Conservation (phyloP, 345 rosid genomes). For the Salix caprea region DNA sequence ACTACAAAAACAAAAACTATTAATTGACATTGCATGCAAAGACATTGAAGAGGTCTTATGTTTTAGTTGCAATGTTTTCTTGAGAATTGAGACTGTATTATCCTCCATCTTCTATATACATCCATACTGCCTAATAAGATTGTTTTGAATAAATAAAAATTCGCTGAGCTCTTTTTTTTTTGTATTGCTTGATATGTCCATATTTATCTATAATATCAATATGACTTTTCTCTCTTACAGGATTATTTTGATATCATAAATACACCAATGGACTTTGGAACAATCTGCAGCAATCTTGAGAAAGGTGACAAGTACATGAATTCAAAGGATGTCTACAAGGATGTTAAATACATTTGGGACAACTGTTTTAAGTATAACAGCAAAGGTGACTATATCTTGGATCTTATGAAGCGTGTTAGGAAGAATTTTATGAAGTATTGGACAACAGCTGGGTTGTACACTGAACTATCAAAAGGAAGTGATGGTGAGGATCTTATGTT, state of each 20-base stretch:
- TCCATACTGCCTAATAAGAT: too few species aligned
- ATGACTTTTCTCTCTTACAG: constrained; percentile 24
- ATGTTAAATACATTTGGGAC: constrained; percentile 83
- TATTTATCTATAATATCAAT: too few species aligned
- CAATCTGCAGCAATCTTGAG: constrained; percentile 77
- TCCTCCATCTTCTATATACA: too few species aligned
- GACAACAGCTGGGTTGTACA: constrained; percentile 73
- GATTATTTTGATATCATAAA: constrained; percentile 91
- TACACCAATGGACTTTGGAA: constrained; percentile 99
- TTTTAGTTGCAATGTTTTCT: too few species aligned
- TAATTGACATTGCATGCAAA: too few species aligned
- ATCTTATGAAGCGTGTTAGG: constrained; percentile 93
- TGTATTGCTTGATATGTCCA: too few species aligned
- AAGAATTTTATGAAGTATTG: constrained; percentile 95
- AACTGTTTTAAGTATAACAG: constrained; percentile 89
- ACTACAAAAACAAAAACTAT: too few species aligned
- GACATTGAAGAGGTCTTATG: too few species aligned
- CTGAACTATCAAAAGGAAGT: constrained; percentile 49
- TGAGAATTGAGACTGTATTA: too few species aligned
- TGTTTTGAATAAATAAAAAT: too few species aligned
- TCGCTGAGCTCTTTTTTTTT: too few species aligned
- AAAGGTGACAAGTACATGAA: constrained; percentile 60
- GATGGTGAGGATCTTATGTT: constrained; percentile 26
- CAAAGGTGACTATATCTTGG: constrained; percentile 93
- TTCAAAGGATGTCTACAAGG: constrained; percentile 83